These are phyloP conservation scores for Trichoderma endophyticum DNA, from an alignment of 2,329 filamentous ascomycete genomes.

Conservation along the genomic window DNA sequence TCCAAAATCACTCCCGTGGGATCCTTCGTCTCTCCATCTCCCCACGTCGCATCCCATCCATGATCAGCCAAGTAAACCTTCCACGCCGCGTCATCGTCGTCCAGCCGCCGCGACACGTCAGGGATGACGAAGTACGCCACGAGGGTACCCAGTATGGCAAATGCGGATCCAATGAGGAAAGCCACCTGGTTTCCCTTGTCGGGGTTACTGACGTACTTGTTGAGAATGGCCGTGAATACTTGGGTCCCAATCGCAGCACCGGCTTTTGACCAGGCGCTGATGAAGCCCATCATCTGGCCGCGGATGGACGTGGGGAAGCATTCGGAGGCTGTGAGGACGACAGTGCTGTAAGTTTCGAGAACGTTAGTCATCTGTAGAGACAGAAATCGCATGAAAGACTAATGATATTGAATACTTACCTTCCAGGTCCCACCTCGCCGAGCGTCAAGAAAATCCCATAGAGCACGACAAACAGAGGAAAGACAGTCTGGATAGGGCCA, in stretches of 20 bases:
- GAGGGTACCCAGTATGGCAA: constrained; percentile 37
- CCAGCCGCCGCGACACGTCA: constrained; percentile 27
- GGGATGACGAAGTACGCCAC: constrained; percentile 26
- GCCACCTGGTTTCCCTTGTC: constrained; percentile 46
- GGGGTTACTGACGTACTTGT: constrained; percentile 38
- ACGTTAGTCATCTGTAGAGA: background rate
- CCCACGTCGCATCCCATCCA: constrained; percentile 31
- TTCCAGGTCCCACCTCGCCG: constrained; percentile 50
- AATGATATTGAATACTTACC: constrained; percentile 23
- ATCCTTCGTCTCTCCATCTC: constrained; percentile 28
- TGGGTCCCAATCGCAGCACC: constrained; percentile 50
- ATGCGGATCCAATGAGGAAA: constrained; percentile 50
- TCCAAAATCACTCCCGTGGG: constrained; percentile 18
- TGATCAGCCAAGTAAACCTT: constrained; percentile 29
- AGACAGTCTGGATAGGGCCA: constrained; percentile 41
- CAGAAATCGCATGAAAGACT: no score
- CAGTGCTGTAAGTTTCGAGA: constrained; percentile 29
- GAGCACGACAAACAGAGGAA: constrained; percentile 49
- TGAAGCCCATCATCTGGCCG: constrained; percentile 48
- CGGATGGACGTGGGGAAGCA: constrained; percentile 49
- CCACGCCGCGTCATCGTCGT: constrained; percentile 32
- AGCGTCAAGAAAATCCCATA: constrained; percentile 49
- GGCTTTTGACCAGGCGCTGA: constrained; percentile 46
- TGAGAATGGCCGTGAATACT: constrained; percentile 50
- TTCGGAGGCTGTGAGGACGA: constrained; percentile 41